Evolutionary conservation across 495 filamentous ascomycete genomes (phyloP), one percentile per base, ranked within the genome.

Genomic region (Neurospora hispaniola): DNA sequence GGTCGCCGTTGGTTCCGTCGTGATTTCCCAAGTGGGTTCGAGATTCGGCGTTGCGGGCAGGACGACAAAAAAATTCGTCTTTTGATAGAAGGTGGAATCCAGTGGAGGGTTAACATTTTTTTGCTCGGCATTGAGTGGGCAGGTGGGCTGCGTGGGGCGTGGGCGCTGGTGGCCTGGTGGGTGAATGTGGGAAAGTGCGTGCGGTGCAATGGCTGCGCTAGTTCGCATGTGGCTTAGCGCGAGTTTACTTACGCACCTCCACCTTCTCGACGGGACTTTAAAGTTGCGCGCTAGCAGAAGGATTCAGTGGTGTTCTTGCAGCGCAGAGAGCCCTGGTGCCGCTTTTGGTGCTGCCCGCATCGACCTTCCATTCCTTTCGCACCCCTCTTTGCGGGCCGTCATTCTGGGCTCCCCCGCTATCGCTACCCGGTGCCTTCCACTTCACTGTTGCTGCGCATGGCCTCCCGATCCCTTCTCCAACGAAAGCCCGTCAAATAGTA

Each of bases 41-140:
- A 27, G 54, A 66, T 66, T 66, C 54, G 54, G 54, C 54, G 54
- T 66, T 66, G 54, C 54, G 54, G 54, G 54, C 54, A 66, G 27
- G 54, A 31, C 54, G 54, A 66, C 54, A 66, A 35, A 66, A 66
- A 66, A 66, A 66, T 66, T 66, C 27, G 54, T 66, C 54, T 66
- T 66, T 66, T 35, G 54, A 66, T 66, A 35, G 54, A 35, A 66
- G 54, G 54, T 66, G 71, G 44, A 78, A 76, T 78, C 71, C 42
- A 72, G 54, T 44, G 66, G 73, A 77, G 78, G 78, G 79, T 77
- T 76, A 75, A 73, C 74, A 73, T 75, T 79, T 79, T 78, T 79
- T 79, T 78, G 72, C 74, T 73, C 71, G 72, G 74, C 76, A 74
- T 75, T 70, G 35, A 44, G 72, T 72, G 72, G 70, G 75, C 70